phyloP scores from a whole-genome alignment of 768 basidiomycete species.

The Amanita pallidorosea region DNA sequence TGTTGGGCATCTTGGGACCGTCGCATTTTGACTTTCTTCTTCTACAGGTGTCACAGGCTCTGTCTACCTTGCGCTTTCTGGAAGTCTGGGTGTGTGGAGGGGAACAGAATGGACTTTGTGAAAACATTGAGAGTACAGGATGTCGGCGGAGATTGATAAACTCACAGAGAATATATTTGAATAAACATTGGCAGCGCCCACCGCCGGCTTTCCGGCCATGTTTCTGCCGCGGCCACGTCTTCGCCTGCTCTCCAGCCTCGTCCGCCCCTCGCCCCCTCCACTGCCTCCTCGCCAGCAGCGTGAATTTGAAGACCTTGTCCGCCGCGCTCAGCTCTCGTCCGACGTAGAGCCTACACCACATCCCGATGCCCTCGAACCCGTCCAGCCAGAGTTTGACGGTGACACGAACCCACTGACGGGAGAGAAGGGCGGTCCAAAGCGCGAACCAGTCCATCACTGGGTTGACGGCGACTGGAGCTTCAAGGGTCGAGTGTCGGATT shows the following conservation, averaged over 20 bases:
- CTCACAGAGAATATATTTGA: not conserved
- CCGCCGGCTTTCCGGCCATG: too few relatives aligned
- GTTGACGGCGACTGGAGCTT: conserved; percentile 78
- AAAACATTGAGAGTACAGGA: not conserved
- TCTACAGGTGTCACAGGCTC: conserved; percentile 52
- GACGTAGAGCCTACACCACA: conserved; percentile 43
- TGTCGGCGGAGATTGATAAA: conserved; percentile 1
- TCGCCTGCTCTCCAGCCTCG: conserved; percentile 21
- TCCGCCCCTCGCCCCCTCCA: conserved; percentile 62
- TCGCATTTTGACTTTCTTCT: conserved; percentile 53
- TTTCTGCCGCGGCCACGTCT: not conserved
- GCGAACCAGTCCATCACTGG: conserved; percentile 65
- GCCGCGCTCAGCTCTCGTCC: conserved; percentile 34
- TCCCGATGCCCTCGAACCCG: conserved; percentile 54
- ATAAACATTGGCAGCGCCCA: too few relatives aligned
- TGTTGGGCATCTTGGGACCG: conserved; percentile 38
- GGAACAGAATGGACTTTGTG: not conserved
- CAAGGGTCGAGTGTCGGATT: conserved; percentile 83
- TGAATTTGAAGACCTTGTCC: conserved; percentile 79
- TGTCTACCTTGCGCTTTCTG: conserved; percentile 37
- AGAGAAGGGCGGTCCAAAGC: conserved; percentile 80
- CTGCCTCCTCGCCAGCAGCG: conserved; percentile 69
- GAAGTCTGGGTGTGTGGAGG: not conserved
- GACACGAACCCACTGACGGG: conserved; percentile 76
- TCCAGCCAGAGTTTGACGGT: conserved; percentile 67